Evolutionary conservation across 2,329 filamentous ascomycete genomes (phyloP).

Genomic region (Talaromyces sp.): DNA sequence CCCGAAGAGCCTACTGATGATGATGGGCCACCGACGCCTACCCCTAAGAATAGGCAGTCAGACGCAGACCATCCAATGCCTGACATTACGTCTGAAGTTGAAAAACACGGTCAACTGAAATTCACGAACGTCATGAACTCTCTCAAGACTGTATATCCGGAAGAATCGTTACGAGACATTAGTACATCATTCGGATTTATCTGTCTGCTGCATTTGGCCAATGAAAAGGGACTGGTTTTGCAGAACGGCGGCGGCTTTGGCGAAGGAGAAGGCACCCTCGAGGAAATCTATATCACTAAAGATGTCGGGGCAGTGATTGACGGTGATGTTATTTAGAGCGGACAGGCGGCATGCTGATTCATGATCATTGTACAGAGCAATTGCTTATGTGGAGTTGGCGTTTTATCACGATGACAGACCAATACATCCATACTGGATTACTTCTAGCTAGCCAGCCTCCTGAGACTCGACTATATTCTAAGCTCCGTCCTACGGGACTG

Average conservation of each 20-base stretch:
- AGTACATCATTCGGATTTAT: slow-evolving; percentile 89
- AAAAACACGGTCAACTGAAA: slow-evolving; percentile 59
- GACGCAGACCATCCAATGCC: slow-evolving; percentile 27
- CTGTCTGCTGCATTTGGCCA: slow-evolving; percentile 82
- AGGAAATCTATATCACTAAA: slow-evolving; percentile 44
- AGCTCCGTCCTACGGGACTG: not conserved
- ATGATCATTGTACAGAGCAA: slow-evolving; percentile 11
- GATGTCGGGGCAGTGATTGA: slow-evolving; percentile 40
- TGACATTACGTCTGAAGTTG: slow-evolving; percentile 30
- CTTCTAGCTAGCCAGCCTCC: not conserved
- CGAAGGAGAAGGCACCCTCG: slow-evolving; percentile 31
- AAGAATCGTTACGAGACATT: slow-evolving; percentile 84
- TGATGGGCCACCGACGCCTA: slow-evolving; percentile 25
- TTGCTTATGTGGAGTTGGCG: not conserved
- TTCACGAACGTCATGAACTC: slow-evolving; percentile 93
- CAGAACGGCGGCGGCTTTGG: slow-evolving; percentile 53
- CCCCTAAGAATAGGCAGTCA: slow-evolving; percentile 30
- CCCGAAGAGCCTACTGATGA: slow-evolving; percentile 19
- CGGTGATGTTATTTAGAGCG: slow-evolving; percentile 26
- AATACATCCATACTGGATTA: not conserved
- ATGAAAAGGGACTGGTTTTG: slow-evolving; percentile 84
- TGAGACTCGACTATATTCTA: not conserved
- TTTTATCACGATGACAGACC: not conserved
- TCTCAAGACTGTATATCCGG: slow-evolving; percentile 79
- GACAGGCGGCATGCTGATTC: slow-evolving; percentile 1